phyloP scores from a whole-genome alignment of 2,329 filamentous ascomycete genomes.

The Orbilia blumenaviensis region DNA sequence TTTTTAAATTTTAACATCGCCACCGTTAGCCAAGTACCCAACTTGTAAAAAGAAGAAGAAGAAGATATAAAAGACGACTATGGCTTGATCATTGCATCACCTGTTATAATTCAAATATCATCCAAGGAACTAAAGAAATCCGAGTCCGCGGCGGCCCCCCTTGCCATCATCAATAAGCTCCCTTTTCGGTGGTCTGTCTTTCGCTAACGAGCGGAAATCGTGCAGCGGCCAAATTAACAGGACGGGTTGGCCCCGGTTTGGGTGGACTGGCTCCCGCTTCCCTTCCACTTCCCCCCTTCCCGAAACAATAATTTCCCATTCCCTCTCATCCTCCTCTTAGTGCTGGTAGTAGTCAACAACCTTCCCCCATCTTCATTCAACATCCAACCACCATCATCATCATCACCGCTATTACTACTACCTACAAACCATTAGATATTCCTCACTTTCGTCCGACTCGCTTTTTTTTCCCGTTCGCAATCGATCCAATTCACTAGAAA shows the following conservation, averaged over 20 bases:
- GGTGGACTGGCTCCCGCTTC: conserved; percentile 6
- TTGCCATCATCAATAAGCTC: not conserved
- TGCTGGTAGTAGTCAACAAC: not conserved
- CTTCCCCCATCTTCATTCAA: not conserved
- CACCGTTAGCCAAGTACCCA: not conserved
- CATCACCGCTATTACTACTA: not conserved
- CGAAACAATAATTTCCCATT: not conserved
- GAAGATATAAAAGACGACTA: not conserved
- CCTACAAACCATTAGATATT: not conserved
- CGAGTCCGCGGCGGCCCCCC: conserved; percentile 1
- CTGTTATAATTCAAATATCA: not conserved
- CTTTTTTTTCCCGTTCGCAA: not conserved
- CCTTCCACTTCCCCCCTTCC: not conserved
- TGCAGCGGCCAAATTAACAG: conserved; percentile 20
- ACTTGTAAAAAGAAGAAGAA: no score
- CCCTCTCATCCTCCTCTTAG: not conserved
- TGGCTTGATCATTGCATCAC: conserved; percentile 13
- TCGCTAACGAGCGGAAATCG: conserved; percentile 20
- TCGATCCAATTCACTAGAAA: not conserved
- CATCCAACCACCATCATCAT: not conserved
- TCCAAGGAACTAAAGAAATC: not conserved
- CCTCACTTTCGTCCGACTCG: conserved; percentile 10
- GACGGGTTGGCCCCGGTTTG: conserved; percentile 20
- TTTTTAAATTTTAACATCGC: not conserved
- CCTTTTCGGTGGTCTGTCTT: conserved; percentile 8